A percentile compares a stretch with the other conserved stretches of the same genome.
Conservation (phyloP, 1,139 yeast genomes). For the Pichia sp. region DNA sequence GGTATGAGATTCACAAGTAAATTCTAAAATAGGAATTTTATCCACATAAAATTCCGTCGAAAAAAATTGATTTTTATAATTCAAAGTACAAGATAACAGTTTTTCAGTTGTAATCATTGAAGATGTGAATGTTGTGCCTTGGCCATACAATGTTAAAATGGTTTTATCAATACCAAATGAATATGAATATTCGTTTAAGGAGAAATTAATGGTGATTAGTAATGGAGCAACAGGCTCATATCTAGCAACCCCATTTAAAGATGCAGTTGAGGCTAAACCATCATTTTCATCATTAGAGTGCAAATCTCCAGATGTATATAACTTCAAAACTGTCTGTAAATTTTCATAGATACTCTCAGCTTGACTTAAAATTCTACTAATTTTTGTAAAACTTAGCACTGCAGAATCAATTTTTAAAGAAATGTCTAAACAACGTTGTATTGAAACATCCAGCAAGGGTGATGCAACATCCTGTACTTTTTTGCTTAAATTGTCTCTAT, state of each 20-base stretch:
- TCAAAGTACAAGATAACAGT: conserved; percentile 20
- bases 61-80: conserved; percentile 12
- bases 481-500: conserved; percentile 11
- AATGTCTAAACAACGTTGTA: conserved; percentile 20
- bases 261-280: conserved; percentile 13
- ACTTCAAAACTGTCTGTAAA: background rate
- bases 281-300: background rate
- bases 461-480: conserved; percentile 16
- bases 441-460: conserved; percentile 14
- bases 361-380: conserved; percentile 7
- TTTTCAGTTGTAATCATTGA: conserved; percentile 16
- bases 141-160: conserved; percentile 17
- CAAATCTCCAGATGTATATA: no score
- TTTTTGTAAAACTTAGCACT: conserved; percentile 13
- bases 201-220: conserved; percentile 18
- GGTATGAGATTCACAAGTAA: conserved; percentile 15
- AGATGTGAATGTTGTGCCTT: conserved; percentile 13
- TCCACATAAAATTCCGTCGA: conserved; percentile 8
- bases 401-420: conserved; percentile 17
- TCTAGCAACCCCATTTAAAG: conserved; percentile 11
- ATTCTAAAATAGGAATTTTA: conserved; percentile 14
- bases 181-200: conserved; percentile 18
- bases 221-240: conserved; percentile 12
- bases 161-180: conserved; percentile 21
- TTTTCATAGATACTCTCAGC: conserved; percentile 1